Evolutionary conservation across 495 filamentous ascomycete species (phyloP).

Genomic region (Trichocladium antarcticum): DNA sequence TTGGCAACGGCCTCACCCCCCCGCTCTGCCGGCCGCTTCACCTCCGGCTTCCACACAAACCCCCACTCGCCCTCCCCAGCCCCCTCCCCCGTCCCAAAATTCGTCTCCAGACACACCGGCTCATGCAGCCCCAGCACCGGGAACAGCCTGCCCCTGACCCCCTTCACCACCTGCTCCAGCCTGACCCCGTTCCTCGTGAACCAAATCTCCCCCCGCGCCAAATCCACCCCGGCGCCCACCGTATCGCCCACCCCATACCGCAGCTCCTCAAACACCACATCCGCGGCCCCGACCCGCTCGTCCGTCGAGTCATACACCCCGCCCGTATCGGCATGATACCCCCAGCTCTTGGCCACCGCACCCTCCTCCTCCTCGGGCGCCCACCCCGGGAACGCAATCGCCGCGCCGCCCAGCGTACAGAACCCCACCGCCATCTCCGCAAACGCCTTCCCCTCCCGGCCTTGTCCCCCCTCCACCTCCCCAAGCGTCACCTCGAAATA

Average conservation of each 20-base stretch:
- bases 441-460: not conserved
- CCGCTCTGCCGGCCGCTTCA: not conserved
- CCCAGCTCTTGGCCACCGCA: conserved; percentile 15
- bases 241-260: conserved; percentile 13
- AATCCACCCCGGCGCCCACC: conserved; percentile 19
- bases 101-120: conserved; percentile 10
- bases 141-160: conserved; percentile 16
- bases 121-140: conserved; percentile 14
- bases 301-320: conserved; percentile 2
- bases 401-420: conserved; percentile 16
- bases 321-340: conserved; percentile 14
- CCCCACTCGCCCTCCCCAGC: no score
- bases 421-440: conserved; percentile 17
- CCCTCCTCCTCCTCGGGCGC: not conserved
- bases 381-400: conserved; percentile 16
- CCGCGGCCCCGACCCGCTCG: not conserved
- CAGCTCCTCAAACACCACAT: not conserved
- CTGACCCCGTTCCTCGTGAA: conserved; percentile 19
- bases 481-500: conserved; percentile 18
- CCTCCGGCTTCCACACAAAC: conserved; percentile 12
- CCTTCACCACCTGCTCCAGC: conserved; percentile 1
- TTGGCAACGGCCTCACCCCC: not conserved
- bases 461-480: not conserved
- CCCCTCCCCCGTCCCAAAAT: conserved; percentile 11
- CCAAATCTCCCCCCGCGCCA: conserved; percentile 14